Base-by-base conservation (phyloP, 192 early-diverging fungal species). In the Glomus cerebriforme region DNA sequence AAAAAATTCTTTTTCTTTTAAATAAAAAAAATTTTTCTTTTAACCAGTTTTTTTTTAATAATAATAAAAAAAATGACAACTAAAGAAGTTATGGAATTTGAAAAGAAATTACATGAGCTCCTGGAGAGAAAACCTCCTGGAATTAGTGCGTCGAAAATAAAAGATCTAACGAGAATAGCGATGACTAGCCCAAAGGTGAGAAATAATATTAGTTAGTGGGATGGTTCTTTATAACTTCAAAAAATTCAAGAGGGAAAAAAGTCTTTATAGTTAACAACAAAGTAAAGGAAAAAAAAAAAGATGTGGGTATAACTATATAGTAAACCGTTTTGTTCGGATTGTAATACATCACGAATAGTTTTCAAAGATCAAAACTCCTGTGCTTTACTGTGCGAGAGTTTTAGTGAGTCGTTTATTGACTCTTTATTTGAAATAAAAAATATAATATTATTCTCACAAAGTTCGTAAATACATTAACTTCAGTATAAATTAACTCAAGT, bases 101-200 rank as follows among this genome's bases (percentile, higher is more conserved):
- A 86, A 26, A 86, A 80, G 63, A 78, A 82, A 37, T 80, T 86
- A 47, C 63, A 86, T 68, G 69, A 75, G 29, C 76, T 86, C 6
- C 82, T 86, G 37, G 85, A 86, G 39, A 63, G 66, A 59, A 78
- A 78, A 26, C 83, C 85, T 8, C 80, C 81, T 22, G 79, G 73
- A 17, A 81, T 79, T 15, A 83, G 82, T 24, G 82, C 82, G 31
- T 86, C 85, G 19, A 86, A 82, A 74, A 83, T 86, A 17, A 83
- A 86, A 73, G 77, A 79, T 8, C 59, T 86, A 43, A 86, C 85
- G 24, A 86, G 81, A 66, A 62, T 86, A 9, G 85, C 85, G n/a
- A 47, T 86, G 77, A 83, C 79, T 58, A 77, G 82, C 1, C 79
- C 85, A 17, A 83, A 81, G 72, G 84, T 85, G 31, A 64, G 74